Percentiles rank a stretch among this genome's conserved stretches.
Conservation (phyloP, 2,329 filamentous ascomycete genomes). For the Ophiostoma populinum region DNA sequence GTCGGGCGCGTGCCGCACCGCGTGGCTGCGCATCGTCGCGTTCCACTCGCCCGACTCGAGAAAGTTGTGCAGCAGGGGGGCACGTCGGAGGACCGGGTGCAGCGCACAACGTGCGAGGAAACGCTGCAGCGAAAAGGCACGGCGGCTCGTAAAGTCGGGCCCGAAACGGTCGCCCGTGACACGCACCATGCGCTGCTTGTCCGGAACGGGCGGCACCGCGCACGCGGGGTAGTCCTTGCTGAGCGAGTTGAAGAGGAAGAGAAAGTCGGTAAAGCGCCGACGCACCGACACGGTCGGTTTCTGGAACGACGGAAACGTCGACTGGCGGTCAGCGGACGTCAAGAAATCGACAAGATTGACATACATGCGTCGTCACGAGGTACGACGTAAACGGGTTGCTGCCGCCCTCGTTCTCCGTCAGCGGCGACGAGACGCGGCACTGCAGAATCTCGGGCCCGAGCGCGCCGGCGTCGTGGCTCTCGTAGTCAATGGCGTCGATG, state of each 20-base stretch:
- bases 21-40: conserved; percentile 71
- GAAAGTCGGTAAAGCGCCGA: conserved; percentile 92
- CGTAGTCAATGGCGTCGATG: conserved; percentile 32
- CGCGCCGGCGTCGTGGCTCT: conserved; percentile 38
- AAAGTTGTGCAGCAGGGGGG: conserved; percentile 70
- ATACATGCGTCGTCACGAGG: conserved; percentile 74
- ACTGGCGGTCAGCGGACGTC: conserved; percentile 32
- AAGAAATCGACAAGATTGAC: conserved; percentile 7
- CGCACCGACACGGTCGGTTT: conserved; percentile 63
- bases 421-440: conserved; percentile 64
- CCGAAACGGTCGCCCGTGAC: conserved; percentile 93
- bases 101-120: conserved; percentile 76
- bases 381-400: conserved; percentile 97
- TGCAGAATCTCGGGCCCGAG: conserved; percentile 61
- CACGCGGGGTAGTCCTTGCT: conserved; percentile 76
- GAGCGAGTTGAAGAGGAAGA: conserved; percentile 87
- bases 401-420: conserved; percentile 92
- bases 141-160: conserved; percentile 72
- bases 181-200: conserved; percentile 99
- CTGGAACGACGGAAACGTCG: conserved; percentile 86
- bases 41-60: conserved; percentile 94
- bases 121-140: conserved; percentile 78
- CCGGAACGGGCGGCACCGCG: conserved; percentile 84
- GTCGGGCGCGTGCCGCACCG: conserved; percentile 36
- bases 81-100: conserved; percentile 75